Percentiles rank a stretch among this genome's conserved stretches.
These are phyloP conservation scores for Anastatica hierochuntica DNA, from an alignment of 345 rosid genomes.

Conservation along the genomic window DNA sequence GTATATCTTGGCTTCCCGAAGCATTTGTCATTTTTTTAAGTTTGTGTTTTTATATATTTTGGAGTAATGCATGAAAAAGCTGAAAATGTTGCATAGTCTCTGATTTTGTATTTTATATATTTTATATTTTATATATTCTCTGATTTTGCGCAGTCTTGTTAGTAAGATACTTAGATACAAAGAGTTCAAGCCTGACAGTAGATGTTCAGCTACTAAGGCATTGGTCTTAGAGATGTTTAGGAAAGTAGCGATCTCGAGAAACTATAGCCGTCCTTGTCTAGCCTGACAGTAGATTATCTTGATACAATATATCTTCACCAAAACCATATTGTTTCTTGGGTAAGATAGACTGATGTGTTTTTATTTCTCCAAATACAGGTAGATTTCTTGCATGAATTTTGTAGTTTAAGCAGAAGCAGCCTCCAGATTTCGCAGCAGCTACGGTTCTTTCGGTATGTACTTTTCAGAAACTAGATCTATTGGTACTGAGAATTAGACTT, in stretches of 20 bases:
- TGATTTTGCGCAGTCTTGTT: too few relatives aligned
- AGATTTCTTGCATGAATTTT: conserved; percentile 87
- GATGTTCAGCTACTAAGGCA: too few relatives aligned
- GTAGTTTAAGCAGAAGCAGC: conserved; percentile 92
- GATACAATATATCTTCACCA: neutral
- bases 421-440: conserved; percentile 94
- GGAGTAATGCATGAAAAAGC: neutral
- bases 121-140: too few relatives aligned
- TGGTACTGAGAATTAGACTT: too few relatives aligned
- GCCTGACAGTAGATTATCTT: conserved; percentile 15
- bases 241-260: too few relatives aligned
- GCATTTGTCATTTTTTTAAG: conserved; percentile 14
- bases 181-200: too few relatives aligned
- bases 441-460: conserved; percentile 72
- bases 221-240: too few relatives aligned
- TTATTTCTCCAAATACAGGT: conserved; percentile 41
- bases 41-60: neutral
- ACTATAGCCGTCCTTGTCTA: too few relatives aligned
- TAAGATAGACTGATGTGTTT: conserved; percentile 13
- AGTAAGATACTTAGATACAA: too few relatives aligned
- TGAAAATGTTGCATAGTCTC: neutral
- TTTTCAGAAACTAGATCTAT: too few relatives aligned
- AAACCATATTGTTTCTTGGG: conserved; percentile 1
- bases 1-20: conserved; percentile 33
- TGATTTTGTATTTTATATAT: too few relatives aligned